Conservation (phyloP, 441 rosid species). For the Eruca vesicaria region DNA sequence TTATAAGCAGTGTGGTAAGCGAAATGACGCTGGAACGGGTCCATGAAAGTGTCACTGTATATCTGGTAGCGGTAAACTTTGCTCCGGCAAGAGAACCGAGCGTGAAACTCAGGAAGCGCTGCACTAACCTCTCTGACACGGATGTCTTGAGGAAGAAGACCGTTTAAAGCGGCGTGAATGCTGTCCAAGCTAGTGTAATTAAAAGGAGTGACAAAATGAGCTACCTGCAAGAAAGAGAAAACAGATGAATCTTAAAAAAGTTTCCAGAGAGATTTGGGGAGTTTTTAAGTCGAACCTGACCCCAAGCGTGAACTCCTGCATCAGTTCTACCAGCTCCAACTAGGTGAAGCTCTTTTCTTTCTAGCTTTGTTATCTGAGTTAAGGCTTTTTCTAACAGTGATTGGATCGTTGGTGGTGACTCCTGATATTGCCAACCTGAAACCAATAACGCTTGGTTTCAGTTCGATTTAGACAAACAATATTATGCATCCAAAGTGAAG, state of each 20-base stretch:
- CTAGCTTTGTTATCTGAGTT: constrained; percentile 59
- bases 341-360: constrained; percentile 60
- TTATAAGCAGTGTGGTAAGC: constrained; percentile 64
- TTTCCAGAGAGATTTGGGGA: not conserved
- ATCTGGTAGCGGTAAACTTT: constrained; percentile 83
- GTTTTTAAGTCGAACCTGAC: constrained; percentile 59
- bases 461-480: constrained; percentile 1
- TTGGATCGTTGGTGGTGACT: constrained; percentile 83
- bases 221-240: constrained; percentile 63
- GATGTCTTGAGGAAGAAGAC: constrained; percentile 81
- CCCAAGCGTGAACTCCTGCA: constrained; percentile 95
- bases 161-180: constrained; percentile 79
- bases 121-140: constrained; percentile 82
- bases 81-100: constrained; percentile 72
- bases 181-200: constrained; percentile 65
- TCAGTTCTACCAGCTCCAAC: constrained; percentile 94
- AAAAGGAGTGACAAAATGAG: constrained; percentile 89
- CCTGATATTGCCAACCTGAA: constrained; percentile 93
- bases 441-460: not conserved
- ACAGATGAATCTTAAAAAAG: not conserved
- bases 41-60: constrained; percentile 71
- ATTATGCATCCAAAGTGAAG: not conserved
- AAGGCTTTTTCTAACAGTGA: constrained; percentile 71
- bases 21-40: constrained; percentile 69
- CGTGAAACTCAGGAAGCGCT: constrained; percentile 75